phyloP scores from a whole-genome alignment of 1,284 basidiomycete species.

The Puccinia sorghi region DNA sequence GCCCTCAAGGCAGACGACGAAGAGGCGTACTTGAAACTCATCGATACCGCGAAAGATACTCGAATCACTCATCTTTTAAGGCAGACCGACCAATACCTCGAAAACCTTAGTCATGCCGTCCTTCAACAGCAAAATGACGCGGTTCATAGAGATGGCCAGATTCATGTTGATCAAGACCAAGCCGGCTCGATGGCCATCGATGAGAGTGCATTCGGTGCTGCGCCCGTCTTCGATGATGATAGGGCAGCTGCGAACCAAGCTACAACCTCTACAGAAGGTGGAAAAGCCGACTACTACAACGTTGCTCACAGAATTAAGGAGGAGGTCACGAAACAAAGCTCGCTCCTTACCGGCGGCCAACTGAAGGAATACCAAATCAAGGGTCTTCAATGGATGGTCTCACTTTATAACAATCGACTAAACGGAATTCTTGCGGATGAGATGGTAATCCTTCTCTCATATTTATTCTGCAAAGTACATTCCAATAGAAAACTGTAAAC shows the following conservation, averaged over 20 bases:
- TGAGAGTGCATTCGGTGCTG: constrained; percentile 56
- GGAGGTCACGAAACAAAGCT: constrained; percentile 79
- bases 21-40: constrained; percentile 97
- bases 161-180: constrained; percentile 25
- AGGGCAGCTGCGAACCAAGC: constrained; percentile 61
- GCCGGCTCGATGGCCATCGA: constrained; percentile 52
- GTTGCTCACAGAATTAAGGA: constrained; percentile 93
- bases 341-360: constrained; percentile 73
- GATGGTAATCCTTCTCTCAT: constrained; percentile 59
- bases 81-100: constrained; percentile 93
- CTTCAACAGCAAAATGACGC: constrained; percentile 88
- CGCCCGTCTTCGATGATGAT: constrained; percentile 62
- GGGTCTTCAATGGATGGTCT: constrained; percentile 94
- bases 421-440: constrained; percentile 75
- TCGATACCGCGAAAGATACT: constrained; percentile 98
- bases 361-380: constrained; percentile 81
- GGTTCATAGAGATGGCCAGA: constrained; percentile 59
- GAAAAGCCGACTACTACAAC: constrained; percentile 92
- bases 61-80: constrained; percentile 94
- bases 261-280: constrained; percentile 63
- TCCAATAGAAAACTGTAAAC: not conserved
- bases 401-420: constrained; percentile 87
- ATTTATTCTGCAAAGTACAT: constrained; percentile 24
- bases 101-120: constrained; percentile 91
- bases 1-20: constrained; percentile 98